Evolutionary conservation across 306 rosid species (phyloP).

Genomic region (Sphenostylis stenocarpa): DNA sequence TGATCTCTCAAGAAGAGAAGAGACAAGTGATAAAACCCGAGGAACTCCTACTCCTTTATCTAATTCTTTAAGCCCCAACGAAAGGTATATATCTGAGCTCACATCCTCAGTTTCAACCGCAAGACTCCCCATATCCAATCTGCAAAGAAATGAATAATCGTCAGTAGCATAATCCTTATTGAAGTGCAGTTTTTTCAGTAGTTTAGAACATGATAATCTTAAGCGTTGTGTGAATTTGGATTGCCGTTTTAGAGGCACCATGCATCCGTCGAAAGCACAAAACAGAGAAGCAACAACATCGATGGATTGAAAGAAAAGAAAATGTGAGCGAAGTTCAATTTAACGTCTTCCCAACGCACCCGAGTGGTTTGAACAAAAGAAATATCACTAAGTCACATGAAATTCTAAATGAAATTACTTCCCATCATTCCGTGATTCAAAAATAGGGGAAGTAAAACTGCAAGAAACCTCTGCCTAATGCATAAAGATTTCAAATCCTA

Average conservation of each 20-base stretch:
- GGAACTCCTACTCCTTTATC: conserved; percentile 70
- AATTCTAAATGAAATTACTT: not conserved
- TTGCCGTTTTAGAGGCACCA: not conserved
- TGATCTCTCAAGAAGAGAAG: conserved; percentile 75
- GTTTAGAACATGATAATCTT: not conserved
- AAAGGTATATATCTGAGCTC: conserved; percentile 56
- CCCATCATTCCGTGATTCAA: not conserved
- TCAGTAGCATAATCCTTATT: conserved; percentile 5
- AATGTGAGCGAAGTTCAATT: not conserved
- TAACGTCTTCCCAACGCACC: not conserved
- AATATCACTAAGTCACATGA: conserved; percentile 11
- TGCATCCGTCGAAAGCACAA: not conserved
- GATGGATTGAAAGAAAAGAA: too few species aligned
- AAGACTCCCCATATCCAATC: conserved; percentile 71
- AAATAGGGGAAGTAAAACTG: not conserved
- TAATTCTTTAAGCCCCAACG: conserved; percentile 63
- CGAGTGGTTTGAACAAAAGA: not conserved
- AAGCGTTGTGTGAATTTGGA: not conserved
- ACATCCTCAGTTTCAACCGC: conserved; percentile 50
- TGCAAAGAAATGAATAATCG: conserved; percentile 37
- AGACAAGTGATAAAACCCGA: conserved; percentile 73
- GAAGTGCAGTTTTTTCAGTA: not conserved
- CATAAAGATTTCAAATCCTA: not conserved
- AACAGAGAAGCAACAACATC: not conserved
- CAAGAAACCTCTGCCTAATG: not conserved